Conservation (phyloP, 768 basidiomycete genomes). For the Agaricus blazei region DNA sequence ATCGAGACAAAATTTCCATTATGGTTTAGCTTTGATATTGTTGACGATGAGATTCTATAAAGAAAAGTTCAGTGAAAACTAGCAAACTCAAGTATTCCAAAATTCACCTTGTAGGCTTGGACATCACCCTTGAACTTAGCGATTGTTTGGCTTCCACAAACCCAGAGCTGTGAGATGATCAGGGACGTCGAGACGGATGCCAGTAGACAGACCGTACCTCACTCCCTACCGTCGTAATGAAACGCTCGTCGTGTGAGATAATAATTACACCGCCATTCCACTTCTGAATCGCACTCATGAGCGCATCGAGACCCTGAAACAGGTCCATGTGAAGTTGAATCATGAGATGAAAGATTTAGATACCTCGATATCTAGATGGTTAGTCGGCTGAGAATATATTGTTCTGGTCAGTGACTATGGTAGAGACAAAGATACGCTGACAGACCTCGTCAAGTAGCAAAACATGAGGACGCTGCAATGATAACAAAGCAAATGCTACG, state of each 20-base stretch:
- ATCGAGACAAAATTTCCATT: neutral
- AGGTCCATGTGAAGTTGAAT: neutral
- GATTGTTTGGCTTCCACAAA: conserved; percentile 81
- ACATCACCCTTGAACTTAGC: conserved; percentile 87
- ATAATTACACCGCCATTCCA: conserved; percentile 94
- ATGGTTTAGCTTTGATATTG: conserved; percentile 61
- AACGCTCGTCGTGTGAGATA: conserved; percentile 94
- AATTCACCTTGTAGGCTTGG: conserved; percentile 78
- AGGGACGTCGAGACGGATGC: neutral
- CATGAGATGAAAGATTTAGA: conserved; percentile 10
- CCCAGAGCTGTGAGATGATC: conserved; percentile 66
- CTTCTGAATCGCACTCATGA: conserved; percentile 73
- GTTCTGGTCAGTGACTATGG: conserved; percentile 4
- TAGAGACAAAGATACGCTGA: conserved; percentile 4
- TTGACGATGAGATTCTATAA: conserved; percentile 68
- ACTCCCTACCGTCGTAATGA: conserved; percentile 85
- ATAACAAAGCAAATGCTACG: conserved; percentile 87
- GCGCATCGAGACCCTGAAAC: conserved; percentile 78
- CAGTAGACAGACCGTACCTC: conserved; percentile 45
- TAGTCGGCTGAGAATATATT: conserved; percentile 59
- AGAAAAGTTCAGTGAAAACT: neutral
- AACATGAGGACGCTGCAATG: conserved; percentile 86
- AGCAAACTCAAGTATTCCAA: neutral
- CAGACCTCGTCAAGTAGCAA: conserved; percentile 88
- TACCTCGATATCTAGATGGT: conserved; percentile 93